Conservation (phyloP, 176 grass and related monocot genomes). For the Triticum urartu region DNA sequence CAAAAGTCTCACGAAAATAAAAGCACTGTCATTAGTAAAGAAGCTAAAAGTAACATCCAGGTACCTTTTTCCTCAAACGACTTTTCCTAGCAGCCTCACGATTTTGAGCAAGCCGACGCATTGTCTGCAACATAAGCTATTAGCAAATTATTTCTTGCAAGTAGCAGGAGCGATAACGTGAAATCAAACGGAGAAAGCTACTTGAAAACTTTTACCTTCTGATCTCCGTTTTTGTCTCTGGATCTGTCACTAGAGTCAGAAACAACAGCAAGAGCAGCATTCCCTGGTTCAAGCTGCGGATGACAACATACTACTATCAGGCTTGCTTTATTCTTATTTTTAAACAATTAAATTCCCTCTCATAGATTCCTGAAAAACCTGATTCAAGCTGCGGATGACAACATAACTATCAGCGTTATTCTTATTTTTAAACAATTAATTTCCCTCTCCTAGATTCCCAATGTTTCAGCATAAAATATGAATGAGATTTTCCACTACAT, state of each 20-base stretch:
- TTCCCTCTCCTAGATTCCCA: neutral
- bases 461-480: neutral
- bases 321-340: constrained; percentile 9
- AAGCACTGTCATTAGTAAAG: neutral
- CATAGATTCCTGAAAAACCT: neutral
- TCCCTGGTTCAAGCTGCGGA: constrained; percentile 65
- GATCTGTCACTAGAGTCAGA: constrained; percentile 94
- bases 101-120: constrained; percentile 96
- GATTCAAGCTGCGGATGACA: constrained; percentile 46
- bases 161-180: neutral
- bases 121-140: constrained; percentile 49
- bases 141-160: constrained; percentile 26
- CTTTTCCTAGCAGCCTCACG: constrained; percentile 98
- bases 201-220: constrained; percentile 57
- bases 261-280: constrained; percentile 34
- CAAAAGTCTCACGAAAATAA: neutral
- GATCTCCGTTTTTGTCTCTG: constrained; percentile 79
- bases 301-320: constrained; percentile 41
- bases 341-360: neutral
- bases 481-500: constrained; percentile 1
- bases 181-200: neutral
- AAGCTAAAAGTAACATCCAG: constrained; percentile 29
- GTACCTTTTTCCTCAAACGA: constrained; percentile 97
- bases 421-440: neutral
- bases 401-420: constrained; percentile 34